Base-by-base conservation (phyloP, 371 early-diverging fungal species). In the Rhizopus microsporus region DNA sequence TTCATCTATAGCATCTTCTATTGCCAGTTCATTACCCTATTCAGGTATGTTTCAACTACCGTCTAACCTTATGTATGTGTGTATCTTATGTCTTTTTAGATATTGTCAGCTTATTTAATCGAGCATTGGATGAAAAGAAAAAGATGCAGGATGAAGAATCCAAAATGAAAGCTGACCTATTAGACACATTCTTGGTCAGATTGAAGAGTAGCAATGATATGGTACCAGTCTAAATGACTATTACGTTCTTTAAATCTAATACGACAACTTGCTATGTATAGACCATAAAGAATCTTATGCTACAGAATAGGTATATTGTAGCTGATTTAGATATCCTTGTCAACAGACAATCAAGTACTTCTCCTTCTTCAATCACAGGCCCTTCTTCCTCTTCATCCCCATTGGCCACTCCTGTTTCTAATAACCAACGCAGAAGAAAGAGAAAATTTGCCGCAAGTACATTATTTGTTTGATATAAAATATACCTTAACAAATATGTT, bases 91-190 rank as follows among this genome's bases (percentile, higher is more conserved):
- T 49, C 31, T 16, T 57, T 15, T 46, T 69, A 68, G 88, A 88
- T 60, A 66, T 85, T 39, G 72, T 88, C 38, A 56, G 63, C 2
- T 54, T 90, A 50, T 62, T 91, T 29, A 47, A 61, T 29, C 66
- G 78, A 35, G 72, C 90, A 29, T 64, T 84, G 31, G 78, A 81
- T 16, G 78, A 84, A 57, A 85, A 84, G 62, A 77, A 78, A 43
- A 56, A 75, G 37, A 57, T 85, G 47, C 86, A 85, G 29, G 60
- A 69, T 13, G 65, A 72, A 31, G 78, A 82, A 44, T 59, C 68
- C 35, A 75, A 79, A 46, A 67, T 79, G 23, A 84, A 87, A 34
- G 58, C 84, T 52, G 61, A 77, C 13, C 74, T 89, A 4, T 23
- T 57, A 0, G 8, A 6, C 7, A 1, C 16, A 15, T 65, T 65